These are phyloP conservation scores for Taphrina communis DNA, from an alignment of 1,139 yeast genomes.

Conservation along the genomic window DNA sequence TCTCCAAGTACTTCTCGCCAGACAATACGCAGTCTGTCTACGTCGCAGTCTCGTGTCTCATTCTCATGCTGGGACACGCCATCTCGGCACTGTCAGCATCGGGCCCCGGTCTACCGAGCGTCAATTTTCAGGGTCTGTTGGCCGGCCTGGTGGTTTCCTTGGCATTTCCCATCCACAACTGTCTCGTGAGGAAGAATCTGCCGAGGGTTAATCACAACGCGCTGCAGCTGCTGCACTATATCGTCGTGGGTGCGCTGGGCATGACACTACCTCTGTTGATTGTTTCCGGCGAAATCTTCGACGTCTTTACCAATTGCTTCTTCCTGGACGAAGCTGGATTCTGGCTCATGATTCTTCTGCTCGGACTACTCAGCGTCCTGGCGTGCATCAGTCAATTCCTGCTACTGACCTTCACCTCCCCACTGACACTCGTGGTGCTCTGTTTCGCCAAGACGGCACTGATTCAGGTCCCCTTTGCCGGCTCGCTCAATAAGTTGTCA, in stretches of 20 bases:
- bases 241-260: conserved; percentile 10
- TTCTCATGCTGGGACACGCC: conserved; percentile 27
- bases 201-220: conserved; percentile 6
- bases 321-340: conserved; percentile 36
- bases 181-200: conserved; percentile 19
- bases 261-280: conserved; percentile 17
- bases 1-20: conserved; percentile 25
- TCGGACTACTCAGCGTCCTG: conserved; percentile 18
- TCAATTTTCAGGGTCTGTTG: conserved; percentile 21
- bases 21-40: conserved; percentile 18
- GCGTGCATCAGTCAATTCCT: conserved; percentile 29
- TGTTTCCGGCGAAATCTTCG: conserved; percentile 31
- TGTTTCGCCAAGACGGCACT: conserved; percentile 28
- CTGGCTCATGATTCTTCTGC: conserved; percentile 28
- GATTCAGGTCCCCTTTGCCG: conserved; percentile 22
- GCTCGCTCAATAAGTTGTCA: conserved; percentile 7
- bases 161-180: conserved; percentile 27
- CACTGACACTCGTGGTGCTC: conserved; percentile 30
- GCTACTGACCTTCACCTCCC: conserved; percentile 26
- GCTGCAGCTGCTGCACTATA: conserved; percentile 27
- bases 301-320: conserved; percentile 27
- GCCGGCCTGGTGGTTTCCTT: conserved; percentile 26
- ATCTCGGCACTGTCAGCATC: conserved; percentile 11
- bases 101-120: conserved; percentile 8
- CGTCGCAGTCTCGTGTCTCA: conserved; percentile 17